A percentile compares a stretch with the other conserved stretches of the same genome.
phyloP scores from a whole-genome alignment of 306 rosid genomes.

The Glycine soja region DNA sequence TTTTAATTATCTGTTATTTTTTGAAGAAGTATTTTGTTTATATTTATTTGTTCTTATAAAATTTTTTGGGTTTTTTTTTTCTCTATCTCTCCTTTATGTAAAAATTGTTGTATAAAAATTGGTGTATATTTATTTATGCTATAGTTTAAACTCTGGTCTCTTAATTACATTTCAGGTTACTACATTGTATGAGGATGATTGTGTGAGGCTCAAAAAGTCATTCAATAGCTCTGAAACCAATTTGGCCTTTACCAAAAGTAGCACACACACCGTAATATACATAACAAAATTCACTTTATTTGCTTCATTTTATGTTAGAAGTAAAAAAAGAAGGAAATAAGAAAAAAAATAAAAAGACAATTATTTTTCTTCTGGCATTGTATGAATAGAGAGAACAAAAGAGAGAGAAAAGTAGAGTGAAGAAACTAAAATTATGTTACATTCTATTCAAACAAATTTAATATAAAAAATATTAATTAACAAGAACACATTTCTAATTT shows the following conservation, averaged over 20 bases:
- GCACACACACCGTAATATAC: conserved; percentile 59
- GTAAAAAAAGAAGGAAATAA: not conserved
- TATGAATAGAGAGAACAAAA: not conserved
- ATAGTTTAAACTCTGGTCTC: not conserved
- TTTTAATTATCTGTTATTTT: not conserved
- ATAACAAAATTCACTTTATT: not conserved
- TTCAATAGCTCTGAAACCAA: conserved; percentile 40
- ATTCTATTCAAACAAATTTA: not conserved
- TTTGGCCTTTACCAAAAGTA: conserved; percentile 51
- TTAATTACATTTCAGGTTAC: conserved; percentile 55
- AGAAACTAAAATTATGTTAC: not conserved
- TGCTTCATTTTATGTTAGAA: not conserved
- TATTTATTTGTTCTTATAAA: not conserved
- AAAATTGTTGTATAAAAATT: too few relatives aligned
- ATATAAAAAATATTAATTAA: not conserved
- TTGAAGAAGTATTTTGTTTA: not conserved
- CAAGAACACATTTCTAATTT: not conserved
- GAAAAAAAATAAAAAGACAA: not conserved
- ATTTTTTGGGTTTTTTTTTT: not conserved
- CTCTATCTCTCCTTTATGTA: too few relatives aligned
- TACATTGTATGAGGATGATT: conserved; percentile 52
- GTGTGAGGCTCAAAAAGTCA: conserved; percentile 61
- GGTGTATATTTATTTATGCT: too few relatives aligned
- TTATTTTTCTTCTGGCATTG: not conserved
- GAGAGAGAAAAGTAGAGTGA: not conserved